Conservation (phyloP, 805 yeast genomes). For the Candida maris region DNA sequence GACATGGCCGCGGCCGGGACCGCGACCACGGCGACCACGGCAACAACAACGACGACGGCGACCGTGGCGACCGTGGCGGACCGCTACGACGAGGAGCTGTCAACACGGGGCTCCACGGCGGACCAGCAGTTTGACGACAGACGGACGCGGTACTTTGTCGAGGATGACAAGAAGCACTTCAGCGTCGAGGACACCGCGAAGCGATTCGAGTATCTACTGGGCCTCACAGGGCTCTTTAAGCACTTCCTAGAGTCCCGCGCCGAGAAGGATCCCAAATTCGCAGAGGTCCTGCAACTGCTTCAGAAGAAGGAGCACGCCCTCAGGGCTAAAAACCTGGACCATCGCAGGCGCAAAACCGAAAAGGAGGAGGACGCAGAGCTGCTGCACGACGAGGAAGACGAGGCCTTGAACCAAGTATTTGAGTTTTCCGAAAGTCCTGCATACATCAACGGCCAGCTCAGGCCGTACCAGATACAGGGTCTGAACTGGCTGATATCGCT, state of each 20-base stretch:
- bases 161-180: constrained; percentile 33
- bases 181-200: constrained; percentile 59
- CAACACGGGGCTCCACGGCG: no score
- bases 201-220: constrained; percentile 62
- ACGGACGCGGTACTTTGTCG: constrained; percentile 30
- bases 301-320: constrained; percentile 31
- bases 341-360: constrained; percentile 65
- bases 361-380: constrained; percentile 77
- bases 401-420: constrained; percentile 34
- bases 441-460: constrained; percentile 54
- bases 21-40: no score
- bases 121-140: no score
- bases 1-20: no score
- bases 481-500: constrained; percentile 72
- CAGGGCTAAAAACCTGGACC: constrained; percentile 24
- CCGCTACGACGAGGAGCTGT: constrained; percentile 11
- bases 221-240: constrained; percentile 61
- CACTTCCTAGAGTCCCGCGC: constrained; percentile 69
- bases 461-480: constrained; percentile 79
- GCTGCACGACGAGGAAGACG: constrained; percentile 53
- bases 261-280: constrained; percentile 53
- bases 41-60: constrained; percentile 11
- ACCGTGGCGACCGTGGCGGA: neutral
- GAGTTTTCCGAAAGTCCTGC: constrained; percentile 52
- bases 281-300: constrained; percentile 38